Base-by-base conservation (phyloP, 306 rosid species). In the Benincasa hispida region DNA sequence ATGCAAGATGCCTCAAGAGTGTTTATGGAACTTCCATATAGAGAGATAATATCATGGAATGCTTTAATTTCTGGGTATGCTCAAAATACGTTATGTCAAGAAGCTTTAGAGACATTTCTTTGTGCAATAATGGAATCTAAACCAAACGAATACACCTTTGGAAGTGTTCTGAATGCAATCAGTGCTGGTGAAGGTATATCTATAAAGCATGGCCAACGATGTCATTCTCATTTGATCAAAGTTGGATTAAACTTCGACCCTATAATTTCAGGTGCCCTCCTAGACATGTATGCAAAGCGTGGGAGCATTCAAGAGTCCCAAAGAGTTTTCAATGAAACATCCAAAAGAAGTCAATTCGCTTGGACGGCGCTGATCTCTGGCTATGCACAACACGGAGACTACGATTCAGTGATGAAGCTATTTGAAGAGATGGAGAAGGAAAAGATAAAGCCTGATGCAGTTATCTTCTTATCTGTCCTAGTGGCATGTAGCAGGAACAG, bases 211-310 rank as follows among this genome's bases (percentile, higher is more conserved):
- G 97, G 98, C 62, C 97, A 88, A 74, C 76, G 84, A 9, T 89
- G 97, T 83, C 96, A 91, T 80, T 88, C 93, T 50, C 83, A 83
- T 59, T 77, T 91, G 79, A 72, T 88, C 50, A 89, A 89, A 82
- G 85, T 81, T 18, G 96, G 97, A 58, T 82, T 88, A 32, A 85
- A 68, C 85, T 74, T 80, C 8, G 85, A 89, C 51, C 88, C 89
- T 9, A 83, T 88, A 69, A 76, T 88, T 62, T 87, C 96, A 21
- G 91, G 89, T 65, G 89, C 92, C 61, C 93, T 91, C 39, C 89
- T 89, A 69, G 91, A 89, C 82, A 91, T 93, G 97, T 93, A 89
- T 83, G 97, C 93, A 77, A 91, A 93, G 80, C 88, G 93, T 19
- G 98, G 98, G 62, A 78, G 84, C 84, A 91, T 91, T 67, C 63